Base-by-base conservation (phyloP, 768 basidiomycete species). In the Leucocoprinus birnbaumii region DNA sequence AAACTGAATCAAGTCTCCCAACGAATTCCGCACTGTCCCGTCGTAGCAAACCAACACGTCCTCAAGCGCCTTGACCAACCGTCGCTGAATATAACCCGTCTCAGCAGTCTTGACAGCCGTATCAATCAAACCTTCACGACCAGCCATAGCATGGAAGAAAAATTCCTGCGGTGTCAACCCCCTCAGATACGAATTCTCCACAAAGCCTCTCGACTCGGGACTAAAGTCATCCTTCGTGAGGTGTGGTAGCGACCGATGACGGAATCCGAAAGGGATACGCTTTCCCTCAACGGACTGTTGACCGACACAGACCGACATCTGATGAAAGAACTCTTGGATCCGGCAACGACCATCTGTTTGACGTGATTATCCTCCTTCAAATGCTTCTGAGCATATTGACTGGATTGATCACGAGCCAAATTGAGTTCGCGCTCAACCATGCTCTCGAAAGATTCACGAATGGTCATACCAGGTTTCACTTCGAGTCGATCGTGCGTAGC, bases 251-350 rank as follows among this genome's bases (percentile, higher is more conserved):
- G 97, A 96, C 34, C 97, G 89, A 71, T 99, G 97, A 71, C 98
- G 96, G 76, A 99, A 99, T 26, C 96, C 97, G 78, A 98, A 89
- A 0, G 94, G 95, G 5, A 99, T 94, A 82, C 97, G 97, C 73
- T 92, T 89, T 6, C 97, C 97, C 18, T 94, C 85, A 58, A 99
- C 98, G 69, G 98, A 98, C 68, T 99, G 97, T 66, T 99, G 97
- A 4, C 97, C 97, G 62, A 99, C 97, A 83, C 96, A 98, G 65
- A 96, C 97, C 51, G 98, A 96, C 97, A 99, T 99, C 73, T 99
- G 73, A 99, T 96, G 59, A 94, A 91, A 64, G 97, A 98, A 69
- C 97, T 96, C 74, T 53, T 11, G 27, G 27, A 26, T 57, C 38
- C 38, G 16, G 13, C 38, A 34, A 40, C 16, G 49, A 35, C 21